Evolutionary conservation across 2,329 filamentous ascomycete species (phyloP), one percentile per base, ranked within the genome.

Genomic region (Fusarium sp.): DNA sequence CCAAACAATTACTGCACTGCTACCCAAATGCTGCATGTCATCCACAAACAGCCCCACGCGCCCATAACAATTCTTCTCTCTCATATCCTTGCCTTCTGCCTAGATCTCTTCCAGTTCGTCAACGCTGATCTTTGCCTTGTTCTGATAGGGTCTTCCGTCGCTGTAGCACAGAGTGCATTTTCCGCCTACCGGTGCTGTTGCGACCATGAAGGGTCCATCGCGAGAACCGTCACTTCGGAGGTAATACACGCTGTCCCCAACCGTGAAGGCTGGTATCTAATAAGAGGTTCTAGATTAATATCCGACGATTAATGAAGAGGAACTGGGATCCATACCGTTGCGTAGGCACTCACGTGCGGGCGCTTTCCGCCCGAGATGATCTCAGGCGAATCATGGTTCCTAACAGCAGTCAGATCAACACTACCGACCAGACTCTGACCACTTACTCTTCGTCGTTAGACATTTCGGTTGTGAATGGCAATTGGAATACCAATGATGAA

Each of bases 211-310:
- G 1, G 60, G 60, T 5, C 60, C 49, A 25, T 63, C 60, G 2
- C 37, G 40, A n/a, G 43, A 40, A 3, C 60, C 60, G 11, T 62
- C 14, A 1, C 25, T 21, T 21, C 43, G 61, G 13, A 56, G 20
- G 16, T 62, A 20, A 12, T 62, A 63, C 7, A 63, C 60, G 5
- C 34, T 48, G 7, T 63, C 57, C 5, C 57, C 57, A 7, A 41
- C 58, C 5, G 1, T 56, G 9, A 63, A 55, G 2, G 7, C 32
- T 1, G 49, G 13, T 6, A 25, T 11, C 56, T 63, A 5, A 16
- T 4, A 25, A 23, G 10, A 20, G 27, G 4, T 8, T 30, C 9
- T 18, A 9, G 9, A 3, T 59, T 0, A 56, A 18, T 46, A 18
- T 7, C 12, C 1, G 27, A 1, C 9, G 1, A 12, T 5, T 3